Conservation (phyloP, 768 basidiomycete species). For the Dacryopinax primogenitus region DNA sequence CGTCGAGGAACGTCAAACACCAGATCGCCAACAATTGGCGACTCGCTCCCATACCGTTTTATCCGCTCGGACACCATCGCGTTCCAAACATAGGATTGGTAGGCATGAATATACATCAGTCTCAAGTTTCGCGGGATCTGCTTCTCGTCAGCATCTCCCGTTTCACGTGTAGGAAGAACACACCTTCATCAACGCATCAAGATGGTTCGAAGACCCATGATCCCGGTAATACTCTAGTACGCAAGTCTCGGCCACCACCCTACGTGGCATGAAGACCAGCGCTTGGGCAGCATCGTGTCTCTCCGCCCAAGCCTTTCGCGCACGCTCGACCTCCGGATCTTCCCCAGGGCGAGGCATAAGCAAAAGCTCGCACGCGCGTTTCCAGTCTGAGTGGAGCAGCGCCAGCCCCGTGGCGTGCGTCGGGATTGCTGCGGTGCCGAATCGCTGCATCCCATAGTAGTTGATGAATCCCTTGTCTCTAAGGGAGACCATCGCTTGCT, state of each 20-base stretch:
- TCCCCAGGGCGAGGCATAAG: conserved; percentile 77
- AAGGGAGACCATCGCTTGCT: conserved; percentile 61
- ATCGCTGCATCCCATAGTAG: conserved; percentile 99
- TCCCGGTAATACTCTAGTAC: conserved; percentile 83
- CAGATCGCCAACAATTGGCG: conserved; percentile 78
- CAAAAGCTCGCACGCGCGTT: conserved; percentile 68
- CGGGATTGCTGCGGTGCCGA: conserved; percentile 91
- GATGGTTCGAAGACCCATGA: conserved; percentile 62
- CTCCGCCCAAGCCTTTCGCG: conserved; percentile 77
- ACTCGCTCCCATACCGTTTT: conserved; percentile 55
- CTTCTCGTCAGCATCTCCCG: not conserved
- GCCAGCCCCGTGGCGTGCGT: conserved; percentile 91
- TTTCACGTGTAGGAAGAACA: not conserved
- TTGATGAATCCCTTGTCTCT: conserved; percentile 89
- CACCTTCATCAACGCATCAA: conserved; percentile 79
- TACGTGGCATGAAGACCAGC: conserved; percentile 70
- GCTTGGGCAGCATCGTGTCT: conserved; percentile 71
- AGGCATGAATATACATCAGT: conserved; percentile 96
- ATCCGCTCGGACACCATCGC: conserved; percentile 90
- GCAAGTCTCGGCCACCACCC: conserved; percentile 86
- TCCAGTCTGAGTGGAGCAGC: conserved; percentile 81
- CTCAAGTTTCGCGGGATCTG: conserved; percentile 93
- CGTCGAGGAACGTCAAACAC: conserved; percentile 46
- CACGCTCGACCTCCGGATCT: conserved; percentile 77
- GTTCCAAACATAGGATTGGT: conserved; percentile 98